These are phyloP conservation scores for Hippophae gyantsensis DNA, from an alignment of 306 rosid genomes.

Conservation along the genomic window DNA sequence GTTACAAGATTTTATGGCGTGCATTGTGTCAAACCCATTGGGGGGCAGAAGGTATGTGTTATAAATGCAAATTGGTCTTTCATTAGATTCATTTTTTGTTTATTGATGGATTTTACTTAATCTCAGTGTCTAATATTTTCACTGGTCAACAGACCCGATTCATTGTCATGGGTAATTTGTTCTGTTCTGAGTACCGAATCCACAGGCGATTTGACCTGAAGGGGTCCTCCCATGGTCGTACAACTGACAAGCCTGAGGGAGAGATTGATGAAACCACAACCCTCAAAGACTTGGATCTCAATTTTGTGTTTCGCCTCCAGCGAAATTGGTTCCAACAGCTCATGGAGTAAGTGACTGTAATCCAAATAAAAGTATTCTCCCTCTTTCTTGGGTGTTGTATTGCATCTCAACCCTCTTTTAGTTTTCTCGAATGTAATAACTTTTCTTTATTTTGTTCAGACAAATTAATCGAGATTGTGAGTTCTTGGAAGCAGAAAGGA, in stretches of 20 bases:
- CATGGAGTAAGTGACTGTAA: slow-evolving; percentile 42
- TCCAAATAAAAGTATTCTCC: background rate
- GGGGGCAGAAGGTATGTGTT: slow-evolving; percentile 75
- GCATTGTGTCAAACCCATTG: slow-evolving; percentile 91
- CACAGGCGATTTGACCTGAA: slow-evolving; percentile 92
- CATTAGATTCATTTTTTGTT: background rate
- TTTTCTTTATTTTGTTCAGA: slow-evolving; percentile 31
- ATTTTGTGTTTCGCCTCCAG: slow-evolving; percentile 75
- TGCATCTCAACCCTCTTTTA: background rate
- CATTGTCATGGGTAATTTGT: slow-evolving; percentile 97
- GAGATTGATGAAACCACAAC: slow-evolving; percentile 98
- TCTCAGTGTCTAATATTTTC: background rate
- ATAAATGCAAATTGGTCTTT: background rate
- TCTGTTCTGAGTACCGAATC: slow-evolving; percentile 90
- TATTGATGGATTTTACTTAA: background rate
- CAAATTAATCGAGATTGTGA: slow-evolving; percentile 84
- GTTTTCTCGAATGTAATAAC: slow-evolving; percentile 16
- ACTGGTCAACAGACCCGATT: slow-evolving; percentile 66
- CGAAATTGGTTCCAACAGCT: slow-evolving; percentile 56
- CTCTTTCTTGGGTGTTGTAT: background rate
- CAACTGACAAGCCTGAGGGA: slow-evolving; percentile 64
- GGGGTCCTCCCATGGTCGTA: slow-evolving; percentile 91
- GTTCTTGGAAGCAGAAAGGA: slow-evolving; percentile 85
- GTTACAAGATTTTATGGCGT: slow-evolving; percentile 90
- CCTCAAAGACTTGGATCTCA: slow-evolving; percentile 91